These are phyloP conservation scores for Pythium periplocum DNA, from an alignment of 352 stramenopile genomes.

Conservation along the genomic window DNA sequence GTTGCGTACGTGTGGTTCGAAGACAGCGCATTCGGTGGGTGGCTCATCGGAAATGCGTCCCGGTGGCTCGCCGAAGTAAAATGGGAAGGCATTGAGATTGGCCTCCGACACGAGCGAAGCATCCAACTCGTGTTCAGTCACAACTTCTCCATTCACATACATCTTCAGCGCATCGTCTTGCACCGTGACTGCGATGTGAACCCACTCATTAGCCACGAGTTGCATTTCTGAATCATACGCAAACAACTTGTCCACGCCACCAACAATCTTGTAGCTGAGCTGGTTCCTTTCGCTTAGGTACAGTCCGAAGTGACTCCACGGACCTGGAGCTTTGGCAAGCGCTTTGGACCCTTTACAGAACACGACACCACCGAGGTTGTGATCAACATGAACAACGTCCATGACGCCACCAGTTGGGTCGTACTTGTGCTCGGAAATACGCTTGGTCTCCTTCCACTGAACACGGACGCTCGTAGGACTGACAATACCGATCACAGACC, in stretches of 20 bases:
- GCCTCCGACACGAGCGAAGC: slow-evolving; percentile 54
- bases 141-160: slow-evolving; percentile 62
- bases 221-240: slow-evolving; percentile 64
- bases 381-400: slow-evolving; percentile 49
- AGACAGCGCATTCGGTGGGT: slow-evolving; percentile 58
- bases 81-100: slow-evolving; percentile 55
- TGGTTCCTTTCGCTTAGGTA: slow-evolving; percentile 60
- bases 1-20: slow-evolving; percentile 42
- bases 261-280: slow-evolving; percentile 61
- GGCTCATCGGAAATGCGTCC: slow-evolving; percentile 36
- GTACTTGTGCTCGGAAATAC: slow-evolving; percentile 37
- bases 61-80: slow-evolving; percentile 68
- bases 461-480: slow-evolving; percentile 44
- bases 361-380: slow-evolving; percentile 53
- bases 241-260: slow-evolving; percentile 46
- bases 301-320: slow-evolving; percentile 72
- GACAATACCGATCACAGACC: slow-evolving; percentile 40
- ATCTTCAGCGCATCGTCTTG: slow-evolving; percentile 52
- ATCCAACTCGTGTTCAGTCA: slow-evolving; percentile 56
- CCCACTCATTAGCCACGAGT: slow-evolving; percentile 54
- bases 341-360: slow-evolving; percentile 70
- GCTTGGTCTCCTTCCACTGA: slow-evolving; percentile 31
- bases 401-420: slow-evolving; percentile 42
- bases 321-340: slow-evolving; percentile 43
- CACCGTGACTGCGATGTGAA: slow-evolving; percentile 61